Percentiles rank a stretch among this genome's conserved stretches.
Conservation (phyloP, 129 eudicot genomes). For the Artemisia argyi region DNA sequence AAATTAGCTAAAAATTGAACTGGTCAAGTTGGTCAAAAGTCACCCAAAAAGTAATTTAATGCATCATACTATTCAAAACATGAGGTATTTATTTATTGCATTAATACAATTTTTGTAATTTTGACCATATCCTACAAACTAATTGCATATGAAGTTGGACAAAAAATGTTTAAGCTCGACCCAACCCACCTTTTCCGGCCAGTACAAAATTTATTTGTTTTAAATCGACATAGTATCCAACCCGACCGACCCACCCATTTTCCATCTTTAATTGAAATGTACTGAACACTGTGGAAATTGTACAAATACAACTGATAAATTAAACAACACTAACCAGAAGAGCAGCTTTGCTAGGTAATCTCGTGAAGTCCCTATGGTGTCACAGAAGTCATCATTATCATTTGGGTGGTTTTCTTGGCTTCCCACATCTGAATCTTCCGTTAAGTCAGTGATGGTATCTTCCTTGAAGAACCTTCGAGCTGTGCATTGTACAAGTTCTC, state of each 20-base stretch:
- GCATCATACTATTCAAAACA: neutral
- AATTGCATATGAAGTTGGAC: no score
- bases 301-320: slow-evolving; percentile 14
- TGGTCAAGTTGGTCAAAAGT: neutral
- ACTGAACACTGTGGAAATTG: neutral
- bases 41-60: neutral
- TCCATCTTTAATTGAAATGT: neutral
- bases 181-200: no score
- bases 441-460: slow-evolving; percentile 34
- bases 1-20: neutral
- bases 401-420: slow-evolving; percentile 37
- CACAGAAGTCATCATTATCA: slow-evolving; percentile 41
- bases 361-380: slow-evolving; percentile 68
- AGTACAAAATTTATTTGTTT: no score
- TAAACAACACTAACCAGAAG: slow-evolving; percentile 66
- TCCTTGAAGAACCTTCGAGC: slow-evolving; percentile 56
- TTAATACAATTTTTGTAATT: no score
- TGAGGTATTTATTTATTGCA: no score
- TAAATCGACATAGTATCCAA: no score
- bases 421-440: slow-evolving; percentile 31
- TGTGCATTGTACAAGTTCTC: slow-evolving; percentile 66
- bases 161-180: no score
- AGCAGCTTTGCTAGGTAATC: slow-evolving; percentile 94
- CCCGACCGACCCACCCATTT: neutral
- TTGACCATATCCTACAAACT: no score